Conservation (phyloP, 768 basidiomycete genomes). For the Mycena filopes region DNA sequence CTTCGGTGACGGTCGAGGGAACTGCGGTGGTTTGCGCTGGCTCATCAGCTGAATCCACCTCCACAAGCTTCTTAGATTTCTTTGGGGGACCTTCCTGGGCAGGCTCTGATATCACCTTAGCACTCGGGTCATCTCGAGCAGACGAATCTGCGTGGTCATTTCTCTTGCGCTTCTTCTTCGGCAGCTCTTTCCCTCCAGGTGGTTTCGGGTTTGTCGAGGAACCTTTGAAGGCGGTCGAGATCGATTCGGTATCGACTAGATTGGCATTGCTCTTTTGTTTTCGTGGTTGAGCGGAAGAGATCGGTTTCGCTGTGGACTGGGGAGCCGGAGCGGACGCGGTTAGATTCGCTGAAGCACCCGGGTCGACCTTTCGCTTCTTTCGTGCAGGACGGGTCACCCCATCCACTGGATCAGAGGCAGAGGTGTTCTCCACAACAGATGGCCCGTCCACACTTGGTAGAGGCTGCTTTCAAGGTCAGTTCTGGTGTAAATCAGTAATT, state of each 20-base stretch:
- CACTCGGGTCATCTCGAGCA: slow-evolving; percentile 19
- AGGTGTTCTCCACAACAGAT: not conserved
- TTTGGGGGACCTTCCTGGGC: slow-evolving; percentile 24
- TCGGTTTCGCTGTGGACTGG: not conserved
- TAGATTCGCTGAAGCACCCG: not conserved
- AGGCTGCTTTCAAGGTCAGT: slow-evolving; percentile 2
- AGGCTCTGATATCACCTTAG: not conserved
- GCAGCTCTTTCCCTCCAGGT: slow-evolving; percentile 18
- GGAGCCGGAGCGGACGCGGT: slow-evolving; percentile 10
- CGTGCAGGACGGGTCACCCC: not conserved
- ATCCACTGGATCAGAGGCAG: not conserved
- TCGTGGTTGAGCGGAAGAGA: slow-evolving; percentile 4
- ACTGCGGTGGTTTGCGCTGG: not conserved
- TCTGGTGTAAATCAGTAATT: not conserved
- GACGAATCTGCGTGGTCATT: not conserved
- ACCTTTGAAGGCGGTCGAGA: not conserved
- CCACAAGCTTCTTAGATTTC: slow-evolving; percentile 22
- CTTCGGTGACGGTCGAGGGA: not conserved
- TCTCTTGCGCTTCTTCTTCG: slow-evolving; percentile 37
- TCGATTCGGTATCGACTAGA: not conserved
- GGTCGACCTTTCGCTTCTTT: slow-evolving; percentile 24
- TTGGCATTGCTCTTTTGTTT: slow-evolving; percentile 9
- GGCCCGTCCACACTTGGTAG: not conserved
- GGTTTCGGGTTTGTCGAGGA: not conserved
- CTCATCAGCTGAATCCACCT: not conserved